Percentiles rank a stretch among this genome's conserved stretches.
Conservation (phyloP, 805 yeast genomes). For the Ogataea methylovora region DNA sequence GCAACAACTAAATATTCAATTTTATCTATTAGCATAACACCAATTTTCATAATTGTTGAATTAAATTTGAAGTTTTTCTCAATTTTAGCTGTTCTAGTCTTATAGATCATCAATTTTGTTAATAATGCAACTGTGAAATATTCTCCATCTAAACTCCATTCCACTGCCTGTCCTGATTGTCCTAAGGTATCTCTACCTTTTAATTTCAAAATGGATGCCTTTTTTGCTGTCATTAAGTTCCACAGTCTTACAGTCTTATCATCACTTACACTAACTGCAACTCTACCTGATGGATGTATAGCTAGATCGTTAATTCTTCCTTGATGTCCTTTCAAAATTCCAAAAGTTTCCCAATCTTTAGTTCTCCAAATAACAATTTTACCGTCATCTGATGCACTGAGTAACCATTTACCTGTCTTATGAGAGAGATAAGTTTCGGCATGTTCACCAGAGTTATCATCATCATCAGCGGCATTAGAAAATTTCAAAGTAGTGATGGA, state of each 20-base stretch:
- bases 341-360: constrained; percentile 93
- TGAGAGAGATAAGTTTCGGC: constrained; percentile 7
- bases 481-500: constrained; percentile 74
- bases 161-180: constrained; percentile 55
- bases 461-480: constrained; percentile 37
- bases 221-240: constrained; percentile 95
- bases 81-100: constrained; percentile 54
- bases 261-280: constrained; percentile 82
- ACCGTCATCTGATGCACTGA: constrained; percentile 89
- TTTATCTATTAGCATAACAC: constrained; percentile 37
- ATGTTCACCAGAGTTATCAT: neutral
- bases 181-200: constrained; percentile 61
- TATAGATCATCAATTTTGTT: constrained; percentile 57
- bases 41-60: constrained; percentile 65
- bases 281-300: constrained; percentile 83
- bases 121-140: constrained; percentile 70
- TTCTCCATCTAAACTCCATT: constrained; percentile 65
- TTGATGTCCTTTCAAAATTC: constrained; percentile 81
- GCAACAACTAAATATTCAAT: constrained; percentile 60
- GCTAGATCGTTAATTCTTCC: constrained; percentile 79
- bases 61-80: constrained; percentile 41
- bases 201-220: constrained; percentile 77
- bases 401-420: constrained; percentile 76
- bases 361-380: constrained; percentile 88
- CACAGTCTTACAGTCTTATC: constrained; percentile 83